Evolutionary conservation across 441 rosid genomes (phyloP).

Genomic region (Hura crepitans): DNA sequence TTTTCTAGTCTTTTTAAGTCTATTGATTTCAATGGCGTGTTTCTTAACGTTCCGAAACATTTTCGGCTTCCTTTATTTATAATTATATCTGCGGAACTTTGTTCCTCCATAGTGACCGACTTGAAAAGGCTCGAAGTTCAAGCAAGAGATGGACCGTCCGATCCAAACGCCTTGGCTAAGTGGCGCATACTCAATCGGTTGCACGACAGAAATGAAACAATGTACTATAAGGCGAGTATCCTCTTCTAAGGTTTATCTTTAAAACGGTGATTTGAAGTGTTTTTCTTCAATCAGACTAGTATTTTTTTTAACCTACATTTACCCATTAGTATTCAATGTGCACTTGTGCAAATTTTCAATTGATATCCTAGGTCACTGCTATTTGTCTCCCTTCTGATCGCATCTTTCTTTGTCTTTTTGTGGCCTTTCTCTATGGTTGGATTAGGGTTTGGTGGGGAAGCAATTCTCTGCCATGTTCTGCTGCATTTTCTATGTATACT

Average conservation of each 20-base stretch:
- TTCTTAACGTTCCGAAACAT: neutral
- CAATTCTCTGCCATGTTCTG: neutral
- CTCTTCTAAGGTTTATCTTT: neutral
- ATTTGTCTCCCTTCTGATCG: neutral
- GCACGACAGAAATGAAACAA: constrained; percentile 96
- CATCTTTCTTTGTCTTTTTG: neutral
- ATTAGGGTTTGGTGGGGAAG: neutral
- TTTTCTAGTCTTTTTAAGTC: neutral
- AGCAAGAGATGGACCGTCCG: constrained; percentile 93
- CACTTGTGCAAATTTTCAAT: neutral
- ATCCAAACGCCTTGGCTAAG: constrained; percentile 87
- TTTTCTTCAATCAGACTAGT: neutral
- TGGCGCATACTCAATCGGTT: constrained; percentile 95
- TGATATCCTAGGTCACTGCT: neutral
- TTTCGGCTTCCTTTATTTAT: constrained; percentile 6
- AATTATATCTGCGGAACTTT: neutral
- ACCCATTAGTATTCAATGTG: neutral
- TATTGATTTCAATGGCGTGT: neutral
- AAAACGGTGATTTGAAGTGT: neutral
- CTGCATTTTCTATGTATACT: neutral
- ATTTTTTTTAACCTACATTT: neutral
- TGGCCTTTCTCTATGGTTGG: neutral
- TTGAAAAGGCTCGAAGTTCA: constrained; percentile 90
- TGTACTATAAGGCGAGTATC: constrained; percentile 72
- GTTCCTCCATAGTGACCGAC: constrained; percentile 61